These are phyloP conservation scores for Lumnitzera racemosa DNA, from an alignment of 345 rosid species.

Conservation along the genomic window DNA sequence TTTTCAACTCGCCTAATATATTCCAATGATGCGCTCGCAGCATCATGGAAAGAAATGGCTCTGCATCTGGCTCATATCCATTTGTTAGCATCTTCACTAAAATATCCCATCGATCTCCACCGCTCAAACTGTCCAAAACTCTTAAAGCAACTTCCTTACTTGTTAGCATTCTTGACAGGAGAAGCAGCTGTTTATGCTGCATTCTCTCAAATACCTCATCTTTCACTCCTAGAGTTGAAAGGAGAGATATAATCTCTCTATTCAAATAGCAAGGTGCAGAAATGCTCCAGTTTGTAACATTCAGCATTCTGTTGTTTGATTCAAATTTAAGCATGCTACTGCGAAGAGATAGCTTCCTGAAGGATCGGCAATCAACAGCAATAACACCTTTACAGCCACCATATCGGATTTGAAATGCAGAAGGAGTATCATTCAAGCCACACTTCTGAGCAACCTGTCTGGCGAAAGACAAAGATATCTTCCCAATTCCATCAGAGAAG, in stretches of 20 bases:
- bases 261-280: conserved; percentile 88
- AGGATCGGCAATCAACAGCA: conserved; percentile 72
- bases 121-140: conserved; percentile 53
- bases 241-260: conserved; percentile 74
- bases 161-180: conserved; percentile 58
- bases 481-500: conserved; percentile 96
- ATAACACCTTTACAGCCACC: conserved; percentile 96
- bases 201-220: conserved; percentile 58
- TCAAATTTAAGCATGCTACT: conserved; percentile 83
- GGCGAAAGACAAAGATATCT: conserved; percentile 70
- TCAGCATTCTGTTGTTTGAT: conserved; percentile 75
- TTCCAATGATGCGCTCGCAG: conserved; percentile 65
- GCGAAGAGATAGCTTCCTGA: conserved; percentile 73
- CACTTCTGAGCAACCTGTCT: conserved; percentile 70
- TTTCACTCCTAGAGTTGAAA: conserved; percentile 71
- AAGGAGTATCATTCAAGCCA: conserved; percentile 64
- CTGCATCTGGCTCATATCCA: conserved; percentile 62
- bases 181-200: conserved; percentile 55
- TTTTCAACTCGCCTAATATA: conserved; percentile 56
- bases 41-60: conserved; percentile 88
- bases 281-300: conserved; percentile 75
- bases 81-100: conserved; percentile 65
- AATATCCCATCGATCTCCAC: conserved; percentile 42
- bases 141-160: conserved; percentile 56
- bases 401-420: conserved; percentile 92